These are phyloP conservation scores for Lobulomyces angularis DNA, from an alignment of 192 early-diverging fungal species.

Conservation along the genomic window DNA sequence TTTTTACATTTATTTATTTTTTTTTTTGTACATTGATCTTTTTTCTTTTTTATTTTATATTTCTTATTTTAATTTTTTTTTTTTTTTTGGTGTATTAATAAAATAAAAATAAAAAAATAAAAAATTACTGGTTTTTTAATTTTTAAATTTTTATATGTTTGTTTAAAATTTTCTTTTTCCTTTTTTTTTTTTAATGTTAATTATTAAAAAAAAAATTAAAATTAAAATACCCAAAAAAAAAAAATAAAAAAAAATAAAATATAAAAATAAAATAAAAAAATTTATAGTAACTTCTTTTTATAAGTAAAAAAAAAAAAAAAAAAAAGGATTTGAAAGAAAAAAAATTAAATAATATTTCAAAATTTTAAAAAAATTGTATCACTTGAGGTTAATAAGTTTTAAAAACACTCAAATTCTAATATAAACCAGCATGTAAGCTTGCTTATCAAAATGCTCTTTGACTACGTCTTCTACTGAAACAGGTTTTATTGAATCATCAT, in stretches of 20 bases:
- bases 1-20: too few species aligned
- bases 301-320: background rate
- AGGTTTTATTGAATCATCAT: conserved; percentile 66
- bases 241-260: background rate
- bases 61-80: too few species aligned
- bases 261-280: background rate
- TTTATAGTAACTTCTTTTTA: background rate
- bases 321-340: conserved; percentile 1
- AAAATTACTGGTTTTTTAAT: too few species aligned
- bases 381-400: background rate
- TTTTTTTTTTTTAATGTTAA: background rate
- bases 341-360: background rate
- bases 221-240: background rate
- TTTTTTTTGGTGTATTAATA: too few species aligned
- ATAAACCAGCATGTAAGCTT: conserved; percentile 73
- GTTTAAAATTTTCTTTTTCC: background rate
- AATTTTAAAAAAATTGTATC: background rate
- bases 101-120: too few species aligned
- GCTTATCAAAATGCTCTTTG: conserved; percentile 37
- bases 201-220: background rate
- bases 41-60: too few species aligned
- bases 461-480: conserved; percentile 48
- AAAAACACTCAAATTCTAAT: conserved; percentile 13
- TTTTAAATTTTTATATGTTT: background rate
- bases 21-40: too few species aligned